Percentiles rank a stretch among this genome's conserved stretches.
These are phyloP conservation scores for Chionographis japonica DNA, from an alignment of 106 monocot genomes.

Conservation along the genomic window DNA sequence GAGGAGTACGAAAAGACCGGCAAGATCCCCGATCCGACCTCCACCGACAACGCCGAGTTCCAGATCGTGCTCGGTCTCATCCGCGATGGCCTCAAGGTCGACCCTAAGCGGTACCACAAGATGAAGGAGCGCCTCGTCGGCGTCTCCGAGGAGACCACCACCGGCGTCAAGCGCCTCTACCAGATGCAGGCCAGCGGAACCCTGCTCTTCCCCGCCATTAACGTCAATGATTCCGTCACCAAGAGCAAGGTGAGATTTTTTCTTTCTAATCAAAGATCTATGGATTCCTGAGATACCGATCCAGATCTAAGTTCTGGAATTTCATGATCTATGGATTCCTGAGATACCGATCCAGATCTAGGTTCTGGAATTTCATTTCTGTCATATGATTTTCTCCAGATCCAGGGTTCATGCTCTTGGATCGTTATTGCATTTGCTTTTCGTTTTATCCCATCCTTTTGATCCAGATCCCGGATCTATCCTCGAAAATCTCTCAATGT, in stretches of 20 bases:
- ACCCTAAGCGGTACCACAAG: conserved; percentile 64
- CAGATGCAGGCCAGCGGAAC: conserved; percentile 75
- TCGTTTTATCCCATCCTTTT: too few species aligned
- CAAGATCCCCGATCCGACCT: conserved; percentile 54
- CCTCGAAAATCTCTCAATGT: too few species aligned
- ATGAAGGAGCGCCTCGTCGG: conserved; percentile 82
- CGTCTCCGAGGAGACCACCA: conserved; percentile 78
- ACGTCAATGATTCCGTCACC: conserved; percentile 85
- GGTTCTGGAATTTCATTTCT: too few species aligned
- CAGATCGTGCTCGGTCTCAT: conserved; percentile 73
- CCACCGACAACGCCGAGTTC: conserved; percentile 75
- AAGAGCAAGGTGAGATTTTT: conserved; percentile 68
- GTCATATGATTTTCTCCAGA: too few species aligned
- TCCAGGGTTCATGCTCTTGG: too few species aligned
- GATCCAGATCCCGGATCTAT: too few species aligned
- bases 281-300: too few species aligned
- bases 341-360: too few species aligned
- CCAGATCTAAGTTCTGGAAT: too few species aligned
- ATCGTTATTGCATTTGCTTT: too few species aligned
- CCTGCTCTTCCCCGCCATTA: conserved; percentile 75
- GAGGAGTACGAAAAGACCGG: conserved; percentile 78
- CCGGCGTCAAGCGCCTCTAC: conserved; percentile 77
- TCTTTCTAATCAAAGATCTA: neutral
- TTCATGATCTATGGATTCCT: too few species aligned
- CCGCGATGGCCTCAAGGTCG: conserved; percentile 49